Evolutionary conservation across 2,329 filamentous ascomycete genomes (phyloP).

Genomic region (Conoideocrella luteorostrata): DNA sequence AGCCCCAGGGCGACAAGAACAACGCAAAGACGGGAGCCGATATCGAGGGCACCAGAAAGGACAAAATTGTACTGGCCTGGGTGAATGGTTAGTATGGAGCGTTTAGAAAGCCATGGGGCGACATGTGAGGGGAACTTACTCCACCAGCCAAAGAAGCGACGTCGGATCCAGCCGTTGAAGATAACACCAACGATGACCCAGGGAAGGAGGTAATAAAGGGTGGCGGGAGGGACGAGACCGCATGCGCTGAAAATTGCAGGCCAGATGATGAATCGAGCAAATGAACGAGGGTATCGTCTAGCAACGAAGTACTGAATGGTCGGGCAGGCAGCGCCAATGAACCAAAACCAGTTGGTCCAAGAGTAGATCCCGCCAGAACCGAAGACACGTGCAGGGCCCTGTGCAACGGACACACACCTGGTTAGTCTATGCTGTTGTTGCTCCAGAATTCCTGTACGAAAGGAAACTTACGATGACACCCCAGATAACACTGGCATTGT

Average conservation of each 20-base stretch:
- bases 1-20: conserved; percentile 42
- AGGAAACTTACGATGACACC: conserved; percentile 42
- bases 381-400: conserved; percentile 21
- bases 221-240: conserved; percentile 44
- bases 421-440: neutral
- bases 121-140: conserved; percentile 24
- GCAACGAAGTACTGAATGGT: conserved; percentile 40
- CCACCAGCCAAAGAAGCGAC: conserved; percentile 48
- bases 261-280: conserved; percentile 41
- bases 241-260: conserved; percentile 45
- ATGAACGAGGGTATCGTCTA: conserved; percentile 25
- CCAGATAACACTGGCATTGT: conserved; percentile 52
- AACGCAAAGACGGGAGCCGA: conserved; percentile 48
- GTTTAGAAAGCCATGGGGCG: neutral
- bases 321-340: conserved; percentile 41
- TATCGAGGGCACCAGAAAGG: conserved; percentile 49
- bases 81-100: neutral
- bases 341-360: conserved; percentile 45
- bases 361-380: conserved; percentile 30
- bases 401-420: neutral
- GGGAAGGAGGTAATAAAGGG: conserved; percentile 45
- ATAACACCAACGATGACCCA: conserved; percentile 48
- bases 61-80: conserved; percentile 46
- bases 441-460: neutral
- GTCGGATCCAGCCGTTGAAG: conserved; percentile 47